Base-by-base conservation (phyloP, 2,329 filamentous ascomycete species). In the Phialophora tarda region DNA sequence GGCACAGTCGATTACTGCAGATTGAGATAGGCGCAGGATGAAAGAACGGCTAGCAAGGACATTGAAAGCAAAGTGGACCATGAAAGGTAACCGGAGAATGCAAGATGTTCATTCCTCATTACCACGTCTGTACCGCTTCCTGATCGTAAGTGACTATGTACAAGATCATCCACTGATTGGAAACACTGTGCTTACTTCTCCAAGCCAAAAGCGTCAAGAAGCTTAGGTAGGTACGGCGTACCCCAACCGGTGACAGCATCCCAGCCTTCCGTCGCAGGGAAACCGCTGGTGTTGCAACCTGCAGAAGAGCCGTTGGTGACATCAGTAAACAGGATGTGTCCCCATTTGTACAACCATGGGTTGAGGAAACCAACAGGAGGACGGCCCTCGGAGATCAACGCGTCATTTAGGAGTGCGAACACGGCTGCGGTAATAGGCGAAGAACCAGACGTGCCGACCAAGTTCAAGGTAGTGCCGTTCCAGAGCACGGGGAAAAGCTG, bases 371-470 rank as follows among this genome's bases (percentile, higher is more conserved):
- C 71, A 12, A 73, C 38, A 3, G 67, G 51, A n/a, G 69, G 67
- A 12, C 62, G 63, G 21, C 69, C 65, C 34, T 66, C 71, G 4
- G 71, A 56, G 38, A 71, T 69, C 63, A 70, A 64, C 10, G 66
- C 71, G 28, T 73, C 70, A 56, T 73, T 73, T 26, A 73, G 50
- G 41, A 73, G 59, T 30, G 61, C 60, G 30, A 73, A 67, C 12
- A 73, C 62, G 4, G 68, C 59, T 4, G 70, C 69, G 32, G 67
- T 69, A 61, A 69, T 68, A 17, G 71, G 71, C 11, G 70, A 62
- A n/a, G 68, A 67, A 14, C 66, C 70, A 54, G 78, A 80, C 34
- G 83, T 85, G 32, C 85, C 85, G 41, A 79, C 80, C 23, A 85
- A 80, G 0, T 74, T 75, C 17, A 70, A 21, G 38, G 73, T 73